phyloP scores from a whole-genome alignment of 352 stramenopile species.

The Thalassiosira hispida region DNA sequence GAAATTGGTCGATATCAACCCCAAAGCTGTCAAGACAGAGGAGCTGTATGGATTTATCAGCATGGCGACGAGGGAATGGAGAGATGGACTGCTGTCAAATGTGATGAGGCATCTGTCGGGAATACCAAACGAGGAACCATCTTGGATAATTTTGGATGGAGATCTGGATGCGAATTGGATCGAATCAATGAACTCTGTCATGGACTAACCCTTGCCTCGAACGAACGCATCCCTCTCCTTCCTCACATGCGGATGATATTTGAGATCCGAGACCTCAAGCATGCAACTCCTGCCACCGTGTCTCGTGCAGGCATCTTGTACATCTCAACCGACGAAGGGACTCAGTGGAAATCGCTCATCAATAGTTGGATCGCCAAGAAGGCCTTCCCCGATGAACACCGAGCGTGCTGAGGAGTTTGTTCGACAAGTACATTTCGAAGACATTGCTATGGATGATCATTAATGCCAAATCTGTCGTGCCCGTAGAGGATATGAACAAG shows the following conservation, averaged over 20 bases:
- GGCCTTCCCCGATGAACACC: conserved; percentile 89
- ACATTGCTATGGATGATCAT: conserved; percentile 92
- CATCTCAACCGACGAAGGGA: conserved; percentile 89
- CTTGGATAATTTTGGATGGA: conserved; percentile 90
- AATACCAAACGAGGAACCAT: conserved; percentile 84
- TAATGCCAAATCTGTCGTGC: conserved; percentile 92
- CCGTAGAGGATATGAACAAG: conserved; percentile 91
- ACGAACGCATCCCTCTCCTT: conserved; percentile 94
- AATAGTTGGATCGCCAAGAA: conserved; percentile 93
- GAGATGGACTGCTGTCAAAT: conserved; percentile 93
- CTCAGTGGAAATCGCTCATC: conserved; percentile 95
- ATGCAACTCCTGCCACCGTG: conserved; percentile 94
- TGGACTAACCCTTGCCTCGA: conserved; percentile 93
- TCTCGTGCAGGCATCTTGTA: conserved; percentile 95
- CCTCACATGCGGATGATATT: conserved; percentile 95
- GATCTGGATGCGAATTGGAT: conserved; percentile 95
- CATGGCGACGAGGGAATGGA: conserved; percentile 93
- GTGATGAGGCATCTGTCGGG: conserved; percentile 96
- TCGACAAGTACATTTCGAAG: conserved; percentile 95
- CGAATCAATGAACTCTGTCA: conserved; percentile 90
- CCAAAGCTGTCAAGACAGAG: conserved; percentile 91
- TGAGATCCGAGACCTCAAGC: conserved; percentile 94
- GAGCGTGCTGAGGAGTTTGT: conserved; percentile 87
- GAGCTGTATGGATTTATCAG: conserved; percentile 95
- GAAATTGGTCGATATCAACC: conserved; percentile 93